Conservation (phyloP, 2,329 filamentous ascomycete genomes). For the Tolypocladium paradoxum region DNA sequence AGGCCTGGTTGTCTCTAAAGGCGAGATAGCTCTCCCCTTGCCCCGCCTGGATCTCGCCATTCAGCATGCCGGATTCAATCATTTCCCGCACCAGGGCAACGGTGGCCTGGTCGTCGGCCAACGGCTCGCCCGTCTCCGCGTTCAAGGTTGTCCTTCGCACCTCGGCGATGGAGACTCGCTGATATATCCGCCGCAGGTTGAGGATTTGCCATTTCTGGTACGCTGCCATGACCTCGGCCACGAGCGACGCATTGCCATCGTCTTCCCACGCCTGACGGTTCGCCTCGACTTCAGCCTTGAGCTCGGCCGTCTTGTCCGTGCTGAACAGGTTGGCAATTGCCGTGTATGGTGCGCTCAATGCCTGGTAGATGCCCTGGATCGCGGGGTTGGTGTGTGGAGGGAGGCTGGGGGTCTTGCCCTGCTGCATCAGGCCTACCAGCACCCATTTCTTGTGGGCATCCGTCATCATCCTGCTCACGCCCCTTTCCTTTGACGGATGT, state of each 20-base stretch:
- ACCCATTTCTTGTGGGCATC: conserved; percentile 92
- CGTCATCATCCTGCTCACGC: conserved; percentile 66
- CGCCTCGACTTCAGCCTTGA: conserved; percentile 53
- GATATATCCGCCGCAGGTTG: conserved; percentile 62
- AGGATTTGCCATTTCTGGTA: conserved; percentile 69
- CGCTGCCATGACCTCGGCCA: conserved; percentile 56
- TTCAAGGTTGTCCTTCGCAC: conserved; percentile 40
- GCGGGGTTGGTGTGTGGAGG: conserved; percentile 44
- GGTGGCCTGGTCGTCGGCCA: conserved; percentile 32
- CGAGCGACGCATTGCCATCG: conserved; percentile 64
- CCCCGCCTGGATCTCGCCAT: conserved; percentile 38
- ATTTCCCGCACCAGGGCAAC: conserved; percentile 40
- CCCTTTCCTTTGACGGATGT: conserved; percentile 51
- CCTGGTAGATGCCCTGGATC: conserved; percentile 45
- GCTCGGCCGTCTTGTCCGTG: conserved; percentile 36
- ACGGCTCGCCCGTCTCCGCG: conserved; percentile 37
- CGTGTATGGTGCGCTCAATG: conserved; percentile 58
- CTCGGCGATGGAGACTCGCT: conserved; percentile 43
- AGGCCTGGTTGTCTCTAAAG: conserved; percentile 33
- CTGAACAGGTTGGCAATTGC: conserved; percentile 60
- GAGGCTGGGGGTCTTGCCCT: conserved; percentile 46
- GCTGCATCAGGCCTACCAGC: conserved; percentile 60
- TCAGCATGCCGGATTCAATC: conserved; percentile 43
- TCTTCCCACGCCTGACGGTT: conserved; percentile 49
- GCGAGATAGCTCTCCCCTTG: conserved; percentile 35